Evolutionary conservation across 768 basidiomycete species (phyloP).

Genomic region (Tricholoma sp.): DNA sequence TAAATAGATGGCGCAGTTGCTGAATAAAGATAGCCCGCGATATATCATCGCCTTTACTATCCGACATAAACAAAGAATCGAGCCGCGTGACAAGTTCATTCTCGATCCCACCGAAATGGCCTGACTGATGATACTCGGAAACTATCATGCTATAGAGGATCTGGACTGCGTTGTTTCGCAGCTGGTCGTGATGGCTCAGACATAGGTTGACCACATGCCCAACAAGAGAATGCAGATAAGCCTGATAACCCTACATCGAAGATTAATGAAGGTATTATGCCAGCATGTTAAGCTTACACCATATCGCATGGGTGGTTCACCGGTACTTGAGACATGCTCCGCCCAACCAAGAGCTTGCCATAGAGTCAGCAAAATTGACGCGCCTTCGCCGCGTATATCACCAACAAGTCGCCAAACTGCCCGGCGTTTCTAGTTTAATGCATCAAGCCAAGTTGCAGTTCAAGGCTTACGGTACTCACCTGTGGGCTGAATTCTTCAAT

Average conservation of each 20-base stretch:
- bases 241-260: constrained; percentile 69
- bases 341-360: constrained; percentile 88
- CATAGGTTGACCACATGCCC: constrained; percentile 90
- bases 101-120: constrained; percentile 85
- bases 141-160: constrained; percentile 96
- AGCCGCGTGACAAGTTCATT: constrained; percentile 88
- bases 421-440: constrained; percentile 68
- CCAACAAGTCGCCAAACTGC: constrained; percentile 96
- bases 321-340: constrained; percentile 47
- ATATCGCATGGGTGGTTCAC: constrained; percentile 54
- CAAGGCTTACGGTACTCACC: constrained; percentile 34
- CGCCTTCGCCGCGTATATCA: constrained; percentile 90
- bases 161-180: constrained; percentile 85
- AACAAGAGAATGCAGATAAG: constrained; percentile 75
- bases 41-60: constrained; percentile 86
- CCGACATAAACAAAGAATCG: constrained; percentile 90
- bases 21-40: constrained; percentile 91
- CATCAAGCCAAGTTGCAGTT: constrained; percentile 1
- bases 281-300: constrained; percentile 47
- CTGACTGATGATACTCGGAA: constrained; percentile 80
- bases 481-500: constrained; percentile 96
- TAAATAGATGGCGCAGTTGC: constrained; percentile 87
- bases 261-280: constrained; percentile 7
- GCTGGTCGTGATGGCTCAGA: constrained; percentile 89
- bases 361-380: constrained; percentile 66